These are phyloP conservation scores for Panaeolus cyanescens DNA, from an alignment of 768 basidiomycete genomes.

Conservation along the genomic window DNA sequence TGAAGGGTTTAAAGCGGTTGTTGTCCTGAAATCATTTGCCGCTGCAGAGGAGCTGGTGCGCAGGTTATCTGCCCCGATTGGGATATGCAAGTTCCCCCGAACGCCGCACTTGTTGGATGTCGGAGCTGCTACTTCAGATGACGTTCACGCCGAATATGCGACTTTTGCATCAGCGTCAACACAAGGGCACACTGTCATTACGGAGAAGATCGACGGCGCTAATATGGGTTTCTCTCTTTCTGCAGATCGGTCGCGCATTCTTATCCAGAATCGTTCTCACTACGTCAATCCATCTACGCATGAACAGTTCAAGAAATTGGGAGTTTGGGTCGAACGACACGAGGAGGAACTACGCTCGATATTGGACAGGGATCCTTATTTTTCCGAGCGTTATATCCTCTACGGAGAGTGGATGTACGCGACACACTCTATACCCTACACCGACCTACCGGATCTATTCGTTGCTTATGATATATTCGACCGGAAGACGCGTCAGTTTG, in stretches of 20 bases:
- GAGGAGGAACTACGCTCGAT: slow-evolving; percentile 41
- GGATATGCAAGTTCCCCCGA: slow-evolving; percentile 59
- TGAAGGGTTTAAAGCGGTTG: slow-evolving; percentile 57
- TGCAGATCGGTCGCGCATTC: slow-evolving; percentile 41
- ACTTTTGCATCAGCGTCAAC: slow-evolving; percentile 8
- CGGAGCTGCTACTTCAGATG: slow-evolving; percentile 57
- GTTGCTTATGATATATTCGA: slow-evolving; percentile 65
- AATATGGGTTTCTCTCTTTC: slow-evolving; percentile 68
- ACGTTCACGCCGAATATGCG: slow-evolving; percentile 38
- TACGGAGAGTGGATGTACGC: slow-evolving; percentile 68
- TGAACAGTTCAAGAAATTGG: slow-evolving; percentile 63
- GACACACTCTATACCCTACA: slow-evolving; percentile 62
- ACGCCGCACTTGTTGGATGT: slow-evolving; percentile 61
- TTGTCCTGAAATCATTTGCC: slow-evolving; percentile 49
- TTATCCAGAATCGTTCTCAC: slow-evolving; percentile 66
- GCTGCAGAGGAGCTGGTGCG: slow-evolving; percentile 50
- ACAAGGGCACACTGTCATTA: slow-evolving; percentile 44
- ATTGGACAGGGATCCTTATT: slow-evolving; percentile 50
- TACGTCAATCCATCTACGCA: slow-evolving; percentile 56
- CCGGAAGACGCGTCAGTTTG: slow-evolving; percentile 43
- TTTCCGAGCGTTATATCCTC: slow-evolving; percentile 57
- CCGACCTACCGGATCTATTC: slow-evolving; percentile 54
- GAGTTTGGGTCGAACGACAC: slow-evolving; percentile 53
- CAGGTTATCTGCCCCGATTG: slow-evolving; percentile 42
- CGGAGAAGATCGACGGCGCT: slow-evolving; percentile 68